Evolutionary conservation across 352 stramenopile species (phyloP).

Genomic region (Phytophthora tentaculata): DNA sequence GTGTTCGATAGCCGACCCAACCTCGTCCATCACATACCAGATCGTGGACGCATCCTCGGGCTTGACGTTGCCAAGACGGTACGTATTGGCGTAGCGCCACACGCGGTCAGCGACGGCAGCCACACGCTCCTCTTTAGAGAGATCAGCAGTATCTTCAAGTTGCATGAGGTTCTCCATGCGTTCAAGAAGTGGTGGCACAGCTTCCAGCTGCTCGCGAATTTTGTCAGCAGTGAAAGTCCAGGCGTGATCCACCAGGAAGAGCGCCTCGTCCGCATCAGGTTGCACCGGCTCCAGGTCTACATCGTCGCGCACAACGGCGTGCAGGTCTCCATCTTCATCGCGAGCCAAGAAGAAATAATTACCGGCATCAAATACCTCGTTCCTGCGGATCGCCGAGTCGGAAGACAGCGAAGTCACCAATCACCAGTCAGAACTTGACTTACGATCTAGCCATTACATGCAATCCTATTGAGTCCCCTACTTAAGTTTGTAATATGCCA

Average conservation of each 20-base stretch:
- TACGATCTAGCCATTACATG: not conserved
- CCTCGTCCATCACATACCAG: slow-evolving; percentile 71
- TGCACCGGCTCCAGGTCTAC: slow-evolving; percentile 45
- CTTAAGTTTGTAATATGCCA: slow-evolving; percentile 61
- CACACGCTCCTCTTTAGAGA: slow-evolving; percentile 36
- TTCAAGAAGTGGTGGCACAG: slow-evolving; percentile 41
- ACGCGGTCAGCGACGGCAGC: slow-evolving; percentile 39
- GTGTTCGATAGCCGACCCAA: slow-evolving; percentile 62
- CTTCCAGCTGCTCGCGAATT: slow-evolving; percentile 37
- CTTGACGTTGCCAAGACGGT: slow-evolving; percentile 50
- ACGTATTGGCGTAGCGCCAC: slow-evolving; percentile 61
- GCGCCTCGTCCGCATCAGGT: slow-evolving; percentile 41
- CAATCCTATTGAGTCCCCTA: slow-evolving; percentile 18
- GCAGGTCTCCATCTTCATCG: slow-evolving; percentile 54
- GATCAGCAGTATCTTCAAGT: slow-evolving; percentile 29
- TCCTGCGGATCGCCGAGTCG: slow-evolving; percentile 18
- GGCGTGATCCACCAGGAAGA: slow-evolving; percentile 64
- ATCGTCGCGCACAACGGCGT: slow-evolving; percentile 54
- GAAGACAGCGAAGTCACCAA: slow-evolving; percentile 16
- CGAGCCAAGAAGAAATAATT: slow-evolving; percentile 54
- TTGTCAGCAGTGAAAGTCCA: slow-evolving; percentile 65
- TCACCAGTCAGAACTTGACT: slow-evolving; percentile 10
- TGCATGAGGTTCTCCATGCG: slow-evolving; percentile 63
- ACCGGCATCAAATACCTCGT: slow-evolving; percentile 57
- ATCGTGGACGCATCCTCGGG: slow-evolving; percentile 51